Evolutionary conservation across 2,329 filamentous ascomycete genomes (phyloP), one percentile per base, ranked within the genome.

Genomic region (Colletotrichum tabaci): DNA sequence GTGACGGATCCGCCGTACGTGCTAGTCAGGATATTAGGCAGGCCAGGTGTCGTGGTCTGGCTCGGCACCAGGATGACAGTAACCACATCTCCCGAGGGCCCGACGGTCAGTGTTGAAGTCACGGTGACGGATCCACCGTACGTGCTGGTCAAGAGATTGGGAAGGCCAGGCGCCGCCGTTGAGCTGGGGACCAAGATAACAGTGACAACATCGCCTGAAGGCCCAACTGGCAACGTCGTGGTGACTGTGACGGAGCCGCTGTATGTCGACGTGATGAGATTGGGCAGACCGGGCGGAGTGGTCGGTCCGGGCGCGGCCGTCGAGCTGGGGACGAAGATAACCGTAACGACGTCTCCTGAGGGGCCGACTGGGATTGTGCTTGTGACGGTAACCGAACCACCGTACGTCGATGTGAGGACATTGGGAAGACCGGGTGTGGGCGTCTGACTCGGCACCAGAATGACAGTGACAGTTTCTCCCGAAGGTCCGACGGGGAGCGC

Each of bases 111-210:
- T 0, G 58, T 63, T 1, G 65, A 46, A 3, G 65, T 67, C 16
- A 47, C 35, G 1, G 58, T 62, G 26, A 67, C 35, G 7, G 65
- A 67, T 15, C 65, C 57, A 16, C 50, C 65, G 30, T 67, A 67
- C 3, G 65, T 67, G 42, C 65, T 67, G 7, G 58, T 67, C 7
- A 62, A n/a, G 13, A 65, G 18, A 12, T 56, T 57, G 21, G 62
- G 50, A 3, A 65, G 62, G 2, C 52, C 52, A 23, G 40, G 21
- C n/a, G 40, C 42, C 2, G n/a, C 57, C 13, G 57, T 61, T 4
- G 9, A 7, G 9, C 57, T 35, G 6, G 61, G 61, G 18, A 65
- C 61, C 40, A 65, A 18, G 8, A 65, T 18, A 7, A 55, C 61
- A 2, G 61, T 65, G n/a, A 18, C 38, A 4, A 18, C 21, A 10